These are phyloP conservation scores for Petunia hybrid DNA, from an alignment of 305 asterid genomes.

Conservation along the genomic window DNA sequence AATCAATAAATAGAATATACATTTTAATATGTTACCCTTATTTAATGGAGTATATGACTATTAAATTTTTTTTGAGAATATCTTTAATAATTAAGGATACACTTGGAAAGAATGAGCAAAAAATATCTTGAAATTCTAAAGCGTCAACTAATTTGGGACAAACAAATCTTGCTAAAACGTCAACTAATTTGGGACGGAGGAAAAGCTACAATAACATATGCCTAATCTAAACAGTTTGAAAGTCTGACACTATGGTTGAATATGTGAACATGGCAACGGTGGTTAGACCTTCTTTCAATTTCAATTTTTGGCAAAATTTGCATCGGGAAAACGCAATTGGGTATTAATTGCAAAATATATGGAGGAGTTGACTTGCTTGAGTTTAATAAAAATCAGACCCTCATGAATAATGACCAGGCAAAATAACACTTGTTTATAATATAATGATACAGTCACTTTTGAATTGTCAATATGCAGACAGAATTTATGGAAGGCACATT, in stretches of 20 bases:
- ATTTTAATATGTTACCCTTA: too few relatives aligned
- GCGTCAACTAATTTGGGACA: too few relatives aligned
- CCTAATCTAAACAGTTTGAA: too few relatives aligned
- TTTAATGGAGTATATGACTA: too few relatives aligned
- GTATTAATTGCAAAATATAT: constrained; percentile 43
- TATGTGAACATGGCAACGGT: not conserved
- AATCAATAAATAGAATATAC: too few relatives aligned
- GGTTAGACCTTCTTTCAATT: not conserved
- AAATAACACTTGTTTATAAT: not conserved
- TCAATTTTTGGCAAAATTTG: constrained; percentile 15
- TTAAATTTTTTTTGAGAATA: too few relatives aligned
- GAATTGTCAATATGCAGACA: constrained; percentile 33
- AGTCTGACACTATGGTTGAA: not conserved
- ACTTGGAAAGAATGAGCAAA: too few relatives aligned
- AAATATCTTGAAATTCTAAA: too few relatives aligned
- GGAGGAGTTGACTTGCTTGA: constrained; percentile 36
- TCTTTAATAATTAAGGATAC: too few relatives aligned
- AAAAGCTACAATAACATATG: too few relatives aligned
- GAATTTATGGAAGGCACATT: constrained; percentile 41
- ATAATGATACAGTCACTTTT: not conserved
- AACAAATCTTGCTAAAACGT: too few relatives aligned
- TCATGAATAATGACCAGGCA: constrained; percentile 24
- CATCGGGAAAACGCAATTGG: constrained; percentile 34
- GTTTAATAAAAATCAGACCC: not conserved
- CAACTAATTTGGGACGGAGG: too few relatives aligned